A percentile compares a stretch with the other conserved stretches of the same genome.
Conservation (phyloP, 495 filamentous ascomycete species). For the Usnea hakonensis region DNA sequence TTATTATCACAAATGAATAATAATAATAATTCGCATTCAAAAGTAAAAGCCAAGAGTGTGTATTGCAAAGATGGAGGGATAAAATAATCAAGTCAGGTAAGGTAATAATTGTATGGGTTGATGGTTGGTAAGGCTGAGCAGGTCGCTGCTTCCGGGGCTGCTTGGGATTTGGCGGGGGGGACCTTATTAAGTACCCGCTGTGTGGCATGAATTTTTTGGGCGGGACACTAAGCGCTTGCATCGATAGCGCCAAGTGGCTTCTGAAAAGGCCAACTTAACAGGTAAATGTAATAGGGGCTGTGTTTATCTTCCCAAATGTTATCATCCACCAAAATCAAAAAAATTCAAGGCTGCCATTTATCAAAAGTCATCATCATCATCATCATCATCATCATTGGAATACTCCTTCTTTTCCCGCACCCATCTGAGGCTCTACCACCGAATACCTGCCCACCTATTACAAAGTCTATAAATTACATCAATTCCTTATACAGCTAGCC, state of each 20-base stretch:
- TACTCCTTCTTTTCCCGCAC: too few species aligned
- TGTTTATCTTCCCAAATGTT: not conserved
- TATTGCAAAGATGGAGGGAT: too few species aligned
- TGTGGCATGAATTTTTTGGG: not conserved
- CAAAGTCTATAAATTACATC: not conserved
- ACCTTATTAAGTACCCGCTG: slow-evolving; percentile 3
- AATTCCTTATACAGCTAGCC: not conserved
- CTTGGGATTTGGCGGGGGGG: not conserved
- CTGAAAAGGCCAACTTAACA: not conserved
- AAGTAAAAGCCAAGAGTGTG: not conserved
- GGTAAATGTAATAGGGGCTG: slow-evolving; percentile 4
- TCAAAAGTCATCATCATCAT: not conserved
- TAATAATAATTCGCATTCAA: not conserved
- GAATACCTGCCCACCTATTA: not conserved
- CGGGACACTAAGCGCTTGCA: not conserved
- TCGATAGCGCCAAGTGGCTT: slow-evolving; percentile 1
- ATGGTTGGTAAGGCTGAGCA: slow-evolving; percentile 3
- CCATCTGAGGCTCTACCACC: too few species aligned
- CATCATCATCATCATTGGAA: too few species aligned
- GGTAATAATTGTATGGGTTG: too few species aligned
- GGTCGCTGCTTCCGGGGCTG: not conserved
- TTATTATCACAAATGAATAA: too few species aligned
- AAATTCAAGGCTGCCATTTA: not conserved
- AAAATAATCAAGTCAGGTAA: too few species aligned
- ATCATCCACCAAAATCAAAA: too few species aligned